These are phyloP conservation scores for Heracleum sosnowskyi DNA, from an alignment of 129 eudicot species.

Conservation along the genomic window DNA sequence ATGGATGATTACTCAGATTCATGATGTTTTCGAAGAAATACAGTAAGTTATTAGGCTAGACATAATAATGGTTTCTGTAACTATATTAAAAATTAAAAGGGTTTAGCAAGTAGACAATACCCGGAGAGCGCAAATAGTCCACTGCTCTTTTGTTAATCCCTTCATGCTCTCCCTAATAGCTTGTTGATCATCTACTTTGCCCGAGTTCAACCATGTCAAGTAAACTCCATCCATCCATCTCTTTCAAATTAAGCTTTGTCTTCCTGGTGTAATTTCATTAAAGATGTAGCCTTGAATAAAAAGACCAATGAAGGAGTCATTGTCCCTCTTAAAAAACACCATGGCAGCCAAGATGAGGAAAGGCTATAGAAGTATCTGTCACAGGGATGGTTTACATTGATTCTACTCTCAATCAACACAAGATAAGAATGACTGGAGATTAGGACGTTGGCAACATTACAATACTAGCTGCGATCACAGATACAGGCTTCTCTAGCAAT, in stretches of 20 bases:
- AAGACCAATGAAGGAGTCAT: slow-evolving; percentile 55
- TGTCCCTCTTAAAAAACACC: slow-evolving; percentile 52
- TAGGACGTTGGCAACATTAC: not conserved
- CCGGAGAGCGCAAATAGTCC: not conserved
- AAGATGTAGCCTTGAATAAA: not conserved
- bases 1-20: too few species aligned
- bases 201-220: slow-evolving; percentile 7
- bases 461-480: not conserved
- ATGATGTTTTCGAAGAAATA: too few species aligned
- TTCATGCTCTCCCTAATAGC: not conserved
- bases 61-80: too few species aligned
- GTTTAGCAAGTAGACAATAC: too few species aligned
- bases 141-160: slow-evolving; percentile 27
- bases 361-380: slow-evolving; percentile 53
- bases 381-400: slow-evolving; percentile 62
- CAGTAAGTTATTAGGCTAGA: too few species aligned
- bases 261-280: slow-evolving; percentile 16
- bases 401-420: slow-evolving; percentile 60
- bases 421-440: slow-evolving; percentile 35
- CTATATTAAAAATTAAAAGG: too few species aligned
- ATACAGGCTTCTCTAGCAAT: not conserved
- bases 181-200: not conserved
- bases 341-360: slow-evolving; percentile 53
- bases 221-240: not conserved
- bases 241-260: not conserved